Evolutionary conservation across 1,139 yeast genomes (phyloP), one percentile per base, ranked within the genome.

Genomic region (Zygoascus meyerae): DNA sequence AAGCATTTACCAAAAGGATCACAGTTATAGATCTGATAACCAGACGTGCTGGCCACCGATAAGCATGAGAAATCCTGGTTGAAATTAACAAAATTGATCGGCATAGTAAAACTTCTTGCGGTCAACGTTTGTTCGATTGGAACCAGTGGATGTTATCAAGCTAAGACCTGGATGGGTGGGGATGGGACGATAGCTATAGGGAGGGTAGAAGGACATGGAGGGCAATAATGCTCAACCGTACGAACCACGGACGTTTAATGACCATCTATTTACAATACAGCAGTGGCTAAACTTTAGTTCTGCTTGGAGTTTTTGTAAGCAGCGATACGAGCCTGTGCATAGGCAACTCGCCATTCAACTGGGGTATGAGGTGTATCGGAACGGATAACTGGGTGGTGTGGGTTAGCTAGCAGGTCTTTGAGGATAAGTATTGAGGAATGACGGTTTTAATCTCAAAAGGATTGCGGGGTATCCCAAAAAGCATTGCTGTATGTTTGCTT

Each of bases 31-130:
- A 92, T 84, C 56, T 79, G 79, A 65, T 86, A 87, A n/a, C 95
- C 94, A 48, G 71, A 71, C 41, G 76, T 75, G 8, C 86, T 75
- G 1, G 95, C 97, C 5, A 87, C 77, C 1, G 96, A 87, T 28
- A 90, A 75, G 63, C 97, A 90, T 49, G 89, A 74, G 49, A 85
- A 84, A 64, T 90, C 95, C 69, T 92, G 98, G 66, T 92, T 92
- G 72, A 92, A 92, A 45, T 83, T 78, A 51, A 89, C 76, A 60
- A 72, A 76, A 60, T 78, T 79, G 50, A 81, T 46, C 21, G 50
- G 15, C 43, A 43, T 40, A 16, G 18, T 2, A 9, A 21, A 21
- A 7, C 26, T 21, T 21, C 7, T 7, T 21, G 7, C 26, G 7
- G 26, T 21, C 26, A 21, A 21, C 26, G 26, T 21, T n/a, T 7